Conservation (phyloP, 208 protist species). For the Porcisia deanei region DNA sequence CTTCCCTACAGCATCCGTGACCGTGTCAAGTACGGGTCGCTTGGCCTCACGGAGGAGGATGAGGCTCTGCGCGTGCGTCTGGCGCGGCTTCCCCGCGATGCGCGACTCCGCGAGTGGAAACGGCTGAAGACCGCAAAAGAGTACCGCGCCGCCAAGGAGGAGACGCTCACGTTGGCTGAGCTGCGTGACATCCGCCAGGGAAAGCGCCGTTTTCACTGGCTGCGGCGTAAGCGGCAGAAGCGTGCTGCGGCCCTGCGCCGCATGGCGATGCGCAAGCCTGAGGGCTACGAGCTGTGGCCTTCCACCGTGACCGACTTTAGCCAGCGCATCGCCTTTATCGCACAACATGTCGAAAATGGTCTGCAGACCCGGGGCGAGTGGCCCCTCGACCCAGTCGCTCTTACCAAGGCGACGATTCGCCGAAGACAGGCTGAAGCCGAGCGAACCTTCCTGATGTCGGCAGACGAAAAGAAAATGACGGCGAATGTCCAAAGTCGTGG, state of each 20-base stretch:
- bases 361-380: slow-evolving; percentile 79
- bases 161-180: slow-evolving; percentile 75
- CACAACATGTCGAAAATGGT: slow-evolving; percentile 88
- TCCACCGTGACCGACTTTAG: slow-evolving; percentile 78
- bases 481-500: not conserved
- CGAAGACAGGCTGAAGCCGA: slow-evolving; percentile 59
- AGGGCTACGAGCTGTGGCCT: slow-evolving; percentile 72
- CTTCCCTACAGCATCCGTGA: slow-evolving; percentile 85
- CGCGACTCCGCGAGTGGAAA: slow-evolving; percentile 71
- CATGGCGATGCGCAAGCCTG: slow-evolving; percentile 79
- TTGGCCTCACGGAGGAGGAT: slow-evolving; percentile 89
- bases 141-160: slow-evolving; percentile 68
- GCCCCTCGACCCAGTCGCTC: slow-evolving; percentile 66
- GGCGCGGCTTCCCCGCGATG: slow-evolving; percentile 66
- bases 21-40: slow-evolving; percentile 86
- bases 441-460: slow-evolving; percentile 62
- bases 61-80: slow-evolving; percentile 81
- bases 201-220: slow-evolving; percentile 84
- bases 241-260: slow-evolving; percentile 60
- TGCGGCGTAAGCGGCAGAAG: slow-evolving; percentile 79
- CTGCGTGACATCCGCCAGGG: slow-evolving; percentile 77
- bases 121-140: slow-evolving; percentile 74
- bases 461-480: slow-evolving; percentile 48
- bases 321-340: slow-evolving; percentile 83
- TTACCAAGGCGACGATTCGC: slow-evolving; percentile 55